Evolutionary conservation across 352 stramenopile genomes (phyloP).

Genomic region (Pythium phragmitis): DNA sequence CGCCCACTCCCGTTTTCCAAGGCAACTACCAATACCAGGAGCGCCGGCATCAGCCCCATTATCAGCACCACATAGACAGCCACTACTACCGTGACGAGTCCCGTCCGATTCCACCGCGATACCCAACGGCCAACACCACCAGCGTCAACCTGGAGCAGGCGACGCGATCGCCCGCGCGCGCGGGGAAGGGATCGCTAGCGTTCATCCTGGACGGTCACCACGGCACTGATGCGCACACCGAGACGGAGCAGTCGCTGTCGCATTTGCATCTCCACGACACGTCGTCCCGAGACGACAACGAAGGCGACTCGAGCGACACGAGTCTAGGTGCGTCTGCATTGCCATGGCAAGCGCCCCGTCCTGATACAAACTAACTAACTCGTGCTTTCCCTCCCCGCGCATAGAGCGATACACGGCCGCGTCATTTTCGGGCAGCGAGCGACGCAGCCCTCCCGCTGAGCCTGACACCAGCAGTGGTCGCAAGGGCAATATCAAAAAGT

Average conservation of each 20-base stretch:
- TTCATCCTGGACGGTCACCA: conserved; percentile 31
- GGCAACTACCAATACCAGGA: conserved; percentile 5
- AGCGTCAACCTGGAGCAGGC: conserved; percentile 4
- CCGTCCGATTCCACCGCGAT: not conserved
- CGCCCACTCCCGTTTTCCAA: conserved; percentile 8
- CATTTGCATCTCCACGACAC: conserved; percentile 17
- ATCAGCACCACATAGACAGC: conserved; percentile 14
- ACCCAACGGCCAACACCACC: not conserved
- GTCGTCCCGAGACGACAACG: conserved; percentile 17
- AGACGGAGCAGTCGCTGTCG: conserved; percentile 11
- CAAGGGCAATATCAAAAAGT: conserved; percentile 14
- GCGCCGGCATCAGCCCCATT: conserved; percentile 10
- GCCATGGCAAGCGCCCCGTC: not conserved
- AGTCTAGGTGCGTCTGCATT: conserved; percentile 25
- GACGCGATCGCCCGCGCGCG: conserved; percentile 12
- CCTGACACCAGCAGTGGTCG: conserved; percentile 4
- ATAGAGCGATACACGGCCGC: conserved; percentile 12
- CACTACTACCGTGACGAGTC: conserved; percentile 1
- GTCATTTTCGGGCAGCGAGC: conserved; percentile 18
- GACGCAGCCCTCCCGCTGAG: conserved; percentile 8
- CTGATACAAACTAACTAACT: no score
- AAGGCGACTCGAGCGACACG: conserved; percentile 32
- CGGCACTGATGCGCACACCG: conserved; percentile 8
- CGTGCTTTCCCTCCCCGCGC: not conserved
- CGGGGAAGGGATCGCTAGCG: conserved; percentile 30